Base-by-base conservation (phyloP, 352 stramenopile genomes). In the Phytophthora pseudosyringae region DNA sequence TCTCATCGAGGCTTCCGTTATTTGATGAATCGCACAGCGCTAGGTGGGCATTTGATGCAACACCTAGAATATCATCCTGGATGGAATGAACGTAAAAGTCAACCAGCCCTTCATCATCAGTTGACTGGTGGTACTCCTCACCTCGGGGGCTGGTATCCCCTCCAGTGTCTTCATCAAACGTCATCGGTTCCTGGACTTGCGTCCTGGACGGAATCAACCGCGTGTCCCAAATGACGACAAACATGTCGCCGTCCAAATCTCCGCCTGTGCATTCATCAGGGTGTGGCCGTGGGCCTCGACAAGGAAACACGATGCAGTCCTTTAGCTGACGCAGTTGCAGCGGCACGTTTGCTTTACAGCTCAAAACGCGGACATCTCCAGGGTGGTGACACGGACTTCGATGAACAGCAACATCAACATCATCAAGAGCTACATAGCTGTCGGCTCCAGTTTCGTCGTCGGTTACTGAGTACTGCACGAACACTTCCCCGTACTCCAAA, bases 181-280 rank as follows among this genome's bases (percentile, higher is more conserved):
- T 32, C 83, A 91, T 91, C 12, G 83, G 73, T 35, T 73, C 63
- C 3, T 80, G 50, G 5, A 86, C 61, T 49, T 85, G 60, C 12
- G 75, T 43, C 45, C 59, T 71, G 10, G 44, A 53, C 12, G 86
- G 88, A 48, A 95, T 80, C 13, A 95, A 73, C 0, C 76, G 71
- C 25, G 89, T 46, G 50, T 95, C 88, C 88, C 88, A 95, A 64
- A 95, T 91, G 7, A 91, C 81, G 5, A 86, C 81, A 58, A 91
- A 95, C 26, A 89, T 69, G 18, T 95, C 88, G 5, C 88, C 88
- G 32, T 95, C 86, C 29, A 95, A 75, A 58, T 95, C 88, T 9
- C 88, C 86, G 11, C 88, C 86, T 8, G 86, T 90, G 61, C 85
- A 93, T 64, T 91, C 87, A 41, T 93, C 82, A 33, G 88, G 80